Evolutionary conservation across 192 early-diverging fungal species (phyloP), one percentile per base, ranked within the genome.

Genomic region (Pecoramyces ruminantium): DNA sequence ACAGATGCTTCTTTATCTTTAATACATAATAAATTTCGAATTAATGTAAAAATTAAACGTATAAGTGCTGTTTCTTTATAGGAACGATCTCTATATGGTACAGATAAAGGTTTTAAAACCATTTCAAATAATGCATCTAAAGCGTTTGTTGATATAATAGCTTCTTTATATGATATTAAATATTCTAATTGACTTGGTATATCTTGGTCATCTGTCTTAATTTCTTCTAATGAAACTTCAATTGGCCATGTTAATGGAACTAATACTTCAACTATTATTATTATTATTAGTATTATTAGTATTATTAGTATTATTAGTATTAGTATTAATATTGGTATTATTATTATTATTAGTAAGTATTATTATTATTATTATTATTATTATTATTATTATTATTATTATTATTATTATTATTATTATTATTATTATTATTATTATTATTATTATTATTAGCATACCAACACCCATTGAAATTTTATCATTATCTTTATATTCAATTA

Each of bases 161-260:
- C 89, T 28, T 86, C 85, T 80, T 98, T 98, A 85, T 95, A 94
- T n/a, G 81, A 84, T 28, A 88, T 86, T 78, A 93, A 83, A 39
- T 90, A 84, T 30, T 89, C 85, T 29, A 88, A 80, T 21, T 85
- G 84, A 14, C 80, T 82, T 1, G 84, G 84, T 29, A 87, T 79
- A 16, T 82, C 81, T 27, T 87, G 39, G 15, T 39, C 83, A 2
- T 81, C 79, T 0, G 86, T 85, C 34, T 88, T 86, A 29, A 87
- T 51, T 51, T 51, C 42, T 21, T 51, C 42, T 17, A 51, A 2
- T 14, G 42, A 14, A 51, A 51, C 84, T 77, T 90, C 89, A 78
- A 94, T 84, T 79, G 93, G 92, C 96, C 95, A 96, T 0, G 96
- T 98, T 87, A 96, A 86, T 0, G 95, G 94, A 30, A 96, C 94